Conservation (phyloP, 2,329 filamentous ascomycete genomes). For the Gnomoniopsis sp. region DNA sequence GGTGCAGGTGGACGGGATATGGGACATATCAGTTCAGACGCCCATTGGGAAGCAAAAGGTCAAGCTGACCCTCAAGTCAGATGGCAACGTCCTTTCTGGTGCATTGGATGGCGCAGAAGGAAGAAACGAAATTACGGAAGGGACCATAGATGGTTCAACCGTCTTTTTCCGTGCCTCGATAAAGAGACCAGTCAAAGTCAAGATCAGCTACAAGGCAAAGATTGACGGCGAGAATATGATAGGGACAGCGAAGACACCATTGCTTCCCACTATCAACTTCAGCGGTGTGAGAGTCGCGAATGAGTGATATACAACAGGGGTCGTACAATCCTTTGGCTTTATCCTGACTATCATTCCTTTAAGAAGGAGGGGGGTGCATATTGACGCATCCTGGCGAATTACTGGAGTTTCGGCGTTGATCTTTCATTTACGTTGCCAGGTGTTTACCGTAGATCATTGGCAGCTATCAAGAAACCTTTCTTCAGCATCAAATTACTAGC, state of each 20-base stretch:
- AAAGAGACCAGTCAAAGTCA: slow-evolving; percentile 12
- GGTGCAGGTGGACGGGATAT: slow-evolving; percentile 3
- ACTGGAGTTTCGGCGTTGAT: no score
- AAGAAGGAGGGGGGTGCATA: no score
- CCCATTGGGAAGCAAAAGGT: slow-evolving; percentile 5
- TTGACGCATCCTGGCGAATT: no score
- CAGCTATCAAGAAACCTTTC: no score
- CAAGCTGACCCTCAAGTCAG: slow-evolving; percentile 3
- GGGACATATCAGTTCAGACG: slow-evolving; percentile 3
- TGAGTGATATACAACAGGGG: no score
- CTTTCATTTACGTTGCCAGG: no score
- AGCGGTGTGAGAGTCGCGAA: neutral
- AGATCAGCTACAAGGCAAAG: slow-evolving; percentile 13
- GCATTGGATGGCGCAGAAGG: slow-evolving; percentile 9
- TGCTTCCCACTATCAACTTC: slow-evolving; percentile 9
- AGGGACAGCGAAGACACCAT: slow-evolving; percentile 7
- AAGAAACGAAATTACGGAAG: slow-evolving; percentile 7
- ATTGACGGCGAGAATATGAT: slow-evolving; percentile 4
- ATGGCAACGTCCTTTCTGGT: slow-evolving; percentile 7
- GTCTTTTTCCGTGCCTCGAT: slow-evolving; percentile 7
- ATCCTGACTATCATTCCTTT: no score
- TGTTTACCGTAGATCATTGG: no score
- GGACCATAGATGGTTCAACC: slow-evolving; percentile 8
- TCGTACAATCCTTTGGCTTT: no score
- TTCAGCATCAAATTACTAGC: no score